Conservation (phyloP, 768 basidiomycete genomes). For the Termitomyces sp. region DNA sequence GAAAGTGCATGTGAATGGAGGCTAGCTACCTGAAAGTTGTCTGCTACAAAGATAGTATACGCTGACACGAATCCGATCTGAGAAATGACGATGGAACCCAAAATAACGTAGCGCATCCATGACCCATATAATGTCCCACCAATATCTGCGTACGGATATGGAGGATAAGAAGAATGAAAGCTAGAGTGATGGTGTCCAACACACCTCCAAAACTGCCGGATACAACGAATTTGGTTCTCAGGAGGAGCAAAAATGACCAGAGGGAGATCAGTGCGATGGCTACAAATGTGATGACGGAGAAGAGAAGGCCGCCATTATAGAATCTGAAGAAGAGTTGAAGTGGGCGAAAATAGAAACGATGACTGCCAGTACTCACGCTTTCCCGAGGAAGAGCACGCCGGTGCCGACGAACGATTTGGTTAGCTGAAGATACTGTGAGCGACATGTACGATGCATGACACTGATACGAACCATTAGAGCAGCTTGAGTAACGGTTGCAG, state of each 20-base stretch:
- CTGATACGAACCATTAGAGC: constrained; percentile 73
- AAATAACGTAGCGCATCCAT: constrained; percentile 89
- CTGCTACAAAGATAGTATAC: constrained; percentile 94
- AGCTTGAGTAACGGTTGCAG: constrained; percentile 88
- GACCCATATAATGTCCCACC: constrained; percentile 89
- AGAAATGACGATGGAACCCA: constrained; percentile 82
- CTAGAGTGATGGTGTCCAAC: constrained; percentile 20
- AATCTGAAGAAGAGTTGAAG: constrained; percentile 48
- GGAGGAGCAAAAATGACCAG: constrained; percentile 89
- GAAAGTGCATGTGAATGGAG: neutral
- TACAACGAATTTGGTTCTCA: constrained; percentile 82
- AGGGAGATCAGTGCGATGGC: constrained; percentile 84
- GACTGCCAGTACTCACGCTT: constrained; percentile 67
- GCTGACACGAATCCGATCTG: constrained; percentile 87
- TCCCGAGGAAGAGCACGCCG: constrained; percentile 92
- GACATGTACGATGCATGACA: neutral
- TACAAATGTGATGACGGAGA: constrained; percentile 73
- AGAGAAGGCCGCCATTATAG: constrained; percentile 91
- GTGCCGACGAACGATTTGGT: constrained; percentile 95
- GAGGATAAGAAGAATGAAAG: neutral
- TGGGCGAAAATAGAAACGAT: no score
- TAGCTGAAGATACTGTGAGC: constrained; percentile 41
- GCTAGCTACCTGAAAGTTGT: constrained; percentile 62
- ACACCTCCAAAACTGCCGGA: constrained; percentile 90
- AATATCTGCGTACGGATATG: constrained; percentile 54